Conservation (phyloP, 2,329 filamentous ascomycete species). For the Fusarium chaquense region DNA sequence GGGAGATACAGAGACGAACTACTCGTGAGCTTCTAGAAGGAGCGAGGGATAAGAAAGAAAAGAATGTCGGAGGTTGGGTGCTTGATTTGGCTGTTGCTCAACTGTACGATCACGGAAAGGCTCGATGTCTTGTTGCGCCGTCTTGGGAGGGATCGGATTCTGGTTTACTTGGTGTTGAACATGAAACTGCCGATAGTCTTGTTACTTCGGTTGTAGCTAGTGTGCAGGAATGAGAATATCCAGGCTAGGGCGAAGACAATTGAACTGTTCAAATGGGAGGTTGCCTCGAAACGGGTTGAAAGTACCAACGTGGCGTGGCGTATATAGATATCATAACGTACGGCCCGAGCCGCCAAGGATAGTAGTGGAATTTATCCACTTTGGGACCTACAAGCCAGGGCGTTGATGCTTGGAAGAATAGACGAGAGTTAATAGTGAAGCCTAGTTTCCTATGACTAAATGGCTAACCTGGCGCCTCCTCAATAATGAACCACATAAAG, state of each 20-base stretch:
- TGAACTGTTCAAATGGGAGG: background rate
- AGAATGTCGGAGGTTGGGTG: conserved; percentile 20
- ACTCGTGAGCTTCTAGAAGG: conserved; percentile 19
- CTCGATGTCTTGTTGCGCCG: conserved; percentile 13
- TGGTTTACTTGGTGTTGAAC: conserved; percentile 1
- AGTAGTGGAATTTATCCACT: background rate
- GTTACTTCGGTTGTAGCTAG: conserved; percentile 6
- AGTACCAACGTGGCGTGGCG: background rate
- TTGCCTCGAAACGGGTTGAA: background rate
- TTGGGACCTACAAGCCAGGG: background rate
- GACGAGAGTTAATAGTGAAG: background rate
- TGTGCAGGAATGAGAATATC: background rate
- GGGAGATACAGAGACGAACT: conserved; percentile 7
- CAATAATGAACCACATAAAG: background rate
- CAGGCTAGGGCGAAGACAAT: background rate
- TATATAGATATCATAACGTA: background rate
- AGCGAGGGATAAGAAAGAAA: conserved; percentile 17
- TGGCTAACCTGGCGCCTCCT: too few species aligned
- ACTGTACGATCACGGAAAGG: conserved; percentile 13
- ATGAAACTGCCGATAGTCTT: conserved; percentile 9
- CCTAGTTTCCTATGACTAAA: background rate
- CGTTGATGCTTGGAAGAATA: background rate
- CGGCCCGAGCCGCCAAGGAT: conserved; percentile 12
- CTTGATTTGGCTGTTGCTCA: conserved; percentile 34
- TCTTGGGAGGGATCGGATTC: conserved; percentile 32